phyloP scores from a whole-genome alignment of 495 filamentous ascomycete genomes.

The Parachaetomium inaequale region DNA sequence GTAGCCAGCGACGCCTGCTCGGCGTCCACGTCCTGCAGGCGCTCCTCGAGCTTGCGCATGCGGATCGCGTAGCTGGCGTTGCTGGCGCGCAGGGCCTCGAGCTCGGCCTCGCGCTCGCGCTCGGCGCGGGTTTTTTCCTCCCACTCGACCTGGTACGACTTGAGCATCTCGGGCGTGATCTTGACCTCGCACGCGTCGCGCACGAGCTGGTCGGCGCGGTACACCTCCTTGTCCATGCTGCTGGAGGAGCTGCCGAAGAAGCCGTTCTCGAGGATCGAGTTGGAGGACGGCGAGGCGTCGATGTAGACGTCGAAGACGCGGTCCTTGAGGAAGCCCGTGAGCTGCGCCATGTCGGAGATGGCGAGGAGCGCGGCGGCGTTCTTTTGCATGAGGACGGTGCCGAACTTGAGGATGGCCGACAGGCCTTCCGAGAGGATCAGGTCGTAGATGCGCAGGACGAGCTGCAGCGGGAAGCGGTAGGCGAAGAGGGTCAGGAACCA shows the following conservation, averaged over 20 bases:
- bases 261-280: conserved; percentile 86
- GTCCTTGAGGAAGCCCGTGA: conserved; percentile 90
- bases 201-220: conserved; percentile 88
- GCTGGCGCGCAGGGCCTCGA: conserved; percentile 67
- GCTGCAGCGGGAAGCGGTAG: conserved; percentile 93
- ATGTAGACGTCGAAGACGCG: conserved; percentile 95
- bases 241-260: conserved; percentile 89
- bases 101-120: conserved; percentile 74
- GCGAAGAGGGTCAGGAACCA: conserved; percentile 99
- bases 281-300: conserved; percentile 81
- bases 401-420: conserved; percentile 88
- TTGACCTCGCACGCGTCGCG: conserved; percentile 90
- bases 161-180: conserved; percentile 75
- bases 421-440: conserved; percentile 93
- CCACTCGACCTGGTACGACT: conserved; percentile 82
- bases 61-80: conserved; percentile 62
- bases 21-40: conserved; percentile 80
- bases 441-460: conserved; percentile 95
- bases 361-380: conserved; percentile 73
- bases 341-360: conserved; percentile 83
- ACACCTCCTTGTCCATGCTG: conserved; percentile 88
- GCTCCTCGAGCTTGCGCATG: conserved; percentile 79
- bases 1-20: conserved; percentile 92
- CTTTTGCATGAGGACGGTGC: conserved; percentile 91
- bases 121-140: conserved; percentile 77